phyloP scores from a whole-genome alignment of 169 alveolate genomes.

The Plasmodium vinckei region DNA sequence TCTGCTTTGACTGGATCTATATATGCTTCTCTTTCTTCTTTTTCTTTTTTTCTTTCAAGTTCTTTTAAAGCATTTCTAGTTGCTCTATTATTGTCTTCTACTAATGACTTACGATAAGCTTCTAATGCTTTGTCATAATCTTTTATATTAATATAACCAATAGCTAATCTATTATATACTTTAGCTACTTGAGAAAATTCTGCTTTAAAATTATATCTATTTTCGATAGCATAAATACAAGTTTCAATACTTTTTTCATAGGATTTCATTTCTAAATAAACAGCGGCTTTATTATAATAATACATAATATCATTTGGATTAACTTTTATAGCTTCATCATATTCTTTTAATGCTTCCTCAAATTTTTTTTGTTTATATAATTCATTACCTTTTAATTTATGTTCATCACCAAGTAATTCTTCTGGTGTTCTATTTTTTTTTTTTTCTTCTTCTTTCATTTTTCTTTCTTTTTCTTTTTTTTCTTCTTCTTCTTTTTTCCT shows the following conservation, averaged over 20 bases:
- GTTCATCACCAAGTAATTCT: slow-evolving; percentile 82
- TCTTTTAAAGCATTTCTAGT: slow-evolving; percentile 94
- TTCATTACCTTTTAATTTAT: slow-evolving; percentile 87
- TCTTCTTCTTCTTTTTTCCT: slow-evolving; percentile 41
- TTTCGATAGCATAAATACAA: slow-evolving; percentile 94
- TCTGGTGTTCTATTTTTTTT: slow-evolving; percentile 52
- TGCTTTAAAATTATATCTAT: slow-evolving; percentile 93
- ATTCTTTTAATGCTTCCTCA: slow-evolving; percentile 94
- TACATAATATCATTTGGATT: slow-evolving; percentile 92
- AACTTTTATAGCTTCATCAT: slow-evolving; percentile 93
- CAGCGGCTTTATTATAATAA: slow-evolving; percentile 95
- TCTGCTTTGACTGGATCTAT: slow-evolving; percentile 96
- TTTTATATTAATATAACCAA: slow-evolving; percentile 88
- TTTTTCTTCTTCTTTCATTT: slow-evolving; percentile 73
- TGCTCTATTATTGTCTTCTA: slow-evolving; percentile 94
- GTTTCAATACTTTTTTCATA: slow-evolving; percentile 93
- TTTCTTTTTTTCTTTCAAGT: slow-evolving; percentile 93
- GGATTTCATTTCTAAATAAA: slow-evolving; percentile 95
- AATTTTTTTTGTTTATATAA: slow-evolving; percentile 92
- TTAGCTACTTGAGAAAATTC: slow-evolving; percentile 91
- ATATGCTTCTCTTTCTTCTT: slow-evolving; percentile 93
- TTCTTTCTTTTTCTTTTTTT: slow-evolving; percentile 75
- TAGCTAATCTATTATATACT: slow-evolving; percentile 92
- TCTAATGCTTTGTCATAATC: slow-evolving; percentile 92
- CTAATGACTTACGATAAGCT: slow-evolving; percentile 92